Evolutionary conservation across 2,329 filamentous ascomycete genomes (phyloP).

Genomic region (Shiraia sp.): DNA sequence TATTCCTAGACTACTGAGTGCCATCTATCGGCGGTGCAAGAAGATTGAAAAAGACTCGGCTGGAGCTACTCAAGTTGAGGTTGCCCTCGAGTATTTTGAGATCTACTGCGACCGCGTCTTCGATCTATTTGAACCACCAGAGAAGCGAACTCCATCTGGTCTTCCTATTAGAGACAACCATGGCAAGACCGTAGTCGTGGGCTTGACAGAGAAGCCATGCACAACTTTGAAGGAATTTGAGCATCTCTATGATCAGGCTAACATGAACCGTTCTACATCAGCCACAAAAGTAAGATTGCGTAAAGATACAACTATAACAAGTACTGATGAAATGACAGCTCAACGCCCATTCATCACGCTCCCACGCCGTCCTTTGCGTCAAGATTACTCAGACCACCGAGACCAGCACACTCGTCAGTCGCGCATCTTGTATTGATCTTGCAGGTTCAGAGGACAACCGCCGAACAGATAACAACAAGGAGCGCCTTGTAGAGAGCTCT

Average conservation of each 20-base stretch:
- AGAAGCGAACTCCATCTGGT: slow-evolving; percentile 81
- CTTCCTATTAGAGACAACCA: slow-evolving; percentile 83
- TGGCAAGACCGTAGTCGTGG: slow-evolving; percentile 84
- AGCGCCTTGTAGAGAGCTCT: slow-evolving; percentile 89
- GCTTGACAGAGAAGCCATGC: slow-evolving; percentile 80
- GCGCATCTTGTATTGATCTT: slow-evolving; percentile 89
- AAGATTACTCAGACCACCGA: slow-evolving; percentile 77
- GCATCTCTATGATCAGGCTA: slow-evolving; percentile 84
- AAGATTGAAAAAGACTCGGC: slow-evolving; percentile 81
- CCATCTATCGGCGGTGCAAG: slow-evolving; percentile 81
- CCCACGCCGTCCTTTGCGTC: slow-evolving; percentile 88
- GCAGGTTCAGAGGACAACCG: slow-evolving; percentile 96
- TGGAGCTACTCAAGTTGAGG: slow-evolving; percentile 70
- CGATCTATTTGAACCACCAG: slow-evolving; percentile 83
- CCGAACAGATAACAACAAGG: slow-evolving; percentile 89
- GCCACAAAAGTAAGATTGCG: slow-evolving; percentile 69
- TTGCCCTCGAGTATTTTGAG: slow-evolving; percentile 88
- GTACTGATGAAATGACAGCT: slow-evolving; percentile 52
- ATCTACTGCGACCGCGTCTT: slow-evolving; percentile 97
- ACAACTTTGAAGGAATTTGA: slow-evolving; percentile 89
- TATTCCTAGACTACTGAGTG: slow-evolving; percentile 82
- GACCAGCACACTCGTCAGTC: slow-evolving; percentile 72
- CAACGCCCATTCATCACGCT: slow-evolving; percentile 87
- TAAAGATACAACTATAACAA: slow-evolving; percentile 1
- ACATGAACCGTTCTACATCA: slow-evolving; percentile 86